Evolutionary conservation across 169 alveolate species (phyloP).

Genomic region (Eimeria maxima): DNA sequence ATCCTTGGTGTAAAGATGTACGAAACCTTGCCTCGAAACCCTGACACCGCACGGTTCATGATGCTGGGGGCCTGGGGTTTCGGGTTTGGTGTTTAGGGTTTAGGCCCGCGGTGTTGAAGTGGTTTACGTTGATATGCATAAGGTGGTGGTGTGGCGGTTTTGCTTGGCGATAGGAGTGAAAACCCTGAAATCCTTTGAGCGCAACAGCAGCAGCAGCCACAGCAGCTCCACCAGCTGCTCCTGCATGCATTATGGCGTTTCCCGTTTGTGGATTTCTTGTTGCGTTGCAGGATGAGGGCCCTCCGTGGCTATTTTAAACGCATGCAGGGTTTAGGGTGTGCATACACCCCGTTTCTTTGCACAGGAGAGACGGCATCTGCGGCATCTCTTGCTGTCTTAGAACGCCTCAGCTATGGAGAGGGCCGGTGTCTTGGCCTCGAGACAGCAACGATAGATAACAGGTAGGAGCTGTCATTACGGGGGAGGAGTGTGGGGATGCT

Average conservation of each 20-base stretch:
- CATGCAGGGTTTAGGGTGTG: background rate
- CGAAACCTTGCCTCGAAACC: too few relatives aligned
- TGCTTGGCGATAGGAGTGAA: background rate
- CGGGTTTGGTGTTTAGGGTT: background rate
- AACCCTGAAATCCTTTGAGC: background rate
- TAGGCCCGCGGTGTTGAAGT: background rate
- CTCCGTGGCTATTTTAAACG: background rate
- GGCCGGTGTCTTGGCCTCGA: conserved; percentile 40
- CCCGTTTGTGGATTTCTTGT: background rate
- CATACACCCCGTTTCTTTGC: conserved; percentile 47
- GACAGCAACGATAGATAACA: conserved; percentile 19
- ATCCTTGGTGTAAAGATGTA: too few relatives aligned
- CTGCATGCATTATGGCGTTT: background rate
- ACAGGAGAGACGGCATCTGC: conserved; percentile 42
- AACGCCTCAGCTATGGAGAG: conserved; percentile 57
- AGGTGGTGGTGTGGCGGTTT: too few relatives aligned
- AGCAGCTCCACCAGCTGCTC: conserved; percentile 19
- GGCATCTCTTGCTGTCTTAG: conserved; percentile 37
- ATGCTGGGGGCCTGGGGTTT: background rate
- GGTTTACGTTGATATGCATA: too few relatives aligned
- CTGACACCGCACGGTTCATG: background rate
- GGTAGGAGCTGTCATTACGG: background rate
- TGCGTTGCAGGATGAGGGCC: background rate
- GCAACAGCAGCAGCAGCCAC: conserved; percentile 20
- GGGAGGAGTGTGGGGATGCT: background rate